phyloP scores from a whole-genome alignment of 306 rosid genomes.

The Vachellia collinsii region DNA sequence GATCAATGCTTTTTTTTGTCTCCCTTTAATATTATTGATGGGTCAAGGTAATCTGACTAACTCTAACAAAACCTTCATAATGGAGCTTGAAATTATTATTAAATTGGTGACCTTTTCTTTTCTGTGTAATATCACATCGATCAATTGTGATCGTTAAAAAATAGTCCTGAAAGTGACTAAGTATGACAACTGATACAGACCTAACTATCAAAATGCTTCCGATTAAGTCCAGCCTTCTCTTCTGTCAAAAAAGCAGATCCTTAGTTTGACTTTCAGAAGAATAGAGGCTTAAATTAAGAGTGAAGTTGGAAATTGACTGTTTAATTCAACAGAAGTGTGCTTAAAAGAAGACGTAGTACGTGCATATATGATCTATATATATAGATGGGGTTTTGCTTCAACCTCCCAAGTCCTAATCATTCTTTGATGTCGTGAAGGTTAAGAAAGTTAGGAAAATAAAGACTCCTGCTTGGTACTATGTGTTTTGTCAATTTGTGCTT shows the following conservation, averaged over 20 bases:
- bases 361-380: neutral
- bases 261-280: neutral
- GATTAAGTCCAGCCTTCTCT: neutral
- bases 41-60: neutral
- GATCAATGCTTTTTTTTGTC: neutral
- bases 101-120: neutral
- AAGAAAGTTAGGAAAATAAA: neutral
- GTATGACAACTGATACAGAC: constrained; percentile 1
- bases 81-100: neutral
- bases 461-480: neutral
- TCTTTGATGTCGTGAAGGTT: neutral
- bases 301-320: neutral
- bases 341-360: neutral
- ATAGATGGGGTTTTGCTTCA: neutral
- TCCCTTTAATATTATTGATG: neutral
- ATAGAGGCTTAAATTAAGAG: neutral
- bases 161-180: neutral
- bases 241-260: neutral
- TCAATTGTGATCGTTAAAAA: neutral
- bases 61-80: neutral
- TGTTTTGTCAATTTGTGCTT: neutral
- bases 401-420: neutral
- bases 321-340: neutral
- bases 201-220: neutral
- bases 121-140: neutral